Evolutionary conservation across 2,329 filamentous ascomycete genomes (phyloP).

Genomic region (Ophiostoma populinum): DNA sequence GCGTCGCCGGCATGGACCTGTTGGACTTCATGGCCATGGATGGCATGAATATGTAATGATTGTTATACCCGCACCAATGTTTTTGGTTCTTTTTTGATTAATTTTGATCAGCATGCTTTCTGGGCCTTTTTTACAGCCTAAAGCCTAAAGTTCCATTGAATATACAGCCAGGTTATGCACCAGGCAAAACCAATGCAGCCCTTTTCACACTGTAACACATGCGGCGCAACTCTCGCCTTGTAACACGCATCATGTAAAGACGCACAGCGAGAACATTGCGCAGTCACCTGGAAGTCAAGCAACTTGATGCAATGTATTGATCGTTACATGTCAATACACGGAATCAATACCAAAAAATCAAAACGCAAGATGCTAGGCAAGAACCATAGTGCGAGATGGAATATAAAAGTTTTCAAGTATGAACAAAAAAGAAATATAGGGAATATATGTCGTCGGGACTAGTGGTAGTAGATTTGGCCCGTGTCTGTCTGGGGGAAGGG

Average conservation of each 20-base stretch:
- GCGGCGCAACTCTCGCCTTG: too few relatives aligned
- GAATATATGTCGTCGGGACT: conserved; percentile 3
- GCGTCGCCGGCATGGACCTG: conserved; percentile 47
- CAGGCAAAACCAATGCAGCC: too few relatives aligned
- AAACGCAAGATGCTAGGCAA: not conserved
- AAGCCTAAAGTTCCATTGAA: too few relatives aligned
- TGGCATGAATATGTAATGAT: not conserved
- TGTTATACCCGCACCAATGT: not conserved
- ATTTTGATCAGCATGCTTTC: not conserved
- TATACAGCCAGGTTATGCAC: too few relatives aligned
- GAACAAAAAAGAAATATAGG: not conserved
- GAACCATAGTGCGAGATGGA: not conserved
- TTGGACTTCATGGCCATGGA: conserved; percentile 49
- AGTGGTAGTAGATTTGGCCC: not conserved
- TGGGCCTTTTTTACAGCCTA: too few relatives aligned
- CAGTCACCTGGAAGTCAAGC: too few relatives aligned
- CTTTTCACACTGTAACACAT: too few relatives aligned
- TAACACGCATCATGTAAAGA: too few relatives aligned
- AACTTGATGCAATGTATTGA: too few relatives aligned
- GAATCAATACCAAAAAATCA: not conserved
- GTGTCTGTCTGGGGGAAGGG: too few relatives aligned
- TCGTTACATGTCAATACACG: too few relatives aligned
- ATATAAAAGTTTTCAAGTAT: conserved; percentile 1
- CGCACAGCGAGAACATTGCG: too few relatives aligned
- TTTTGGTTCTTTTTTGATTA: not conserved